Percentiles rank a stretch among this genome's conserved stretches.
These are phyloP conservation scores for Cucumis melo DNA, from an alignment of 306 rosid genomes.

Conservation along the genomic window DNA sequence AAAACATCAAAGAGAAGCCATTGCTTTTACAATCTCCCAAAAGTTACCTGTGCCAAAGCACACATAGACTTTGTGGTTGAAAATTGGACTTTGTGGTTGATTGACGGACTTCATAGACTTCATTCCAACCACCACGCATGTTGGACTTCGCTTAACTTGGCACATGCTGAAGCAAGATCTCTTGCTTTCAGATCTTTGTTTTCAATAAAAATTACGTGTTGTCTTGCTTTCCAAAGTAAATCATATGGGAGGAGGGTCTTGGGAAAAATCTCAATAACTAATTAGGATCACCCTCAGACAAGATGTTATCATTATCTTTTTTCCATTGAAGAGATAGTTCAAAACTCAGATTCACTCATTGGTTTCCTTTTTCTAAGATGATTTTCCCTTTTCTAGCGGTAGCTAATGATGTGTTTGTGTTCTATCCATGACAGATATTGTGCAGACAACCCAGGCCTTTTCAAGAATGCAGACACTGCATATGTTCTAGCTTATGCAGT, in stretches of 20 bases:
- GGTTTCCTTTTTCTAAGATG: slow-evolving; percentile 10
- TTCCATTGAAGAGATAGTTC: not conserved
- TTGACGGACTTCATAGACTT: not conserved
- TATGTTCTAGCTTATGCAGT: slow-evolving; percentile 98
- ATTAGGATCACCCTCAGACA: not conserved
- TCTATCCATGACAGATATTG: slow-evolving; percentile 67
- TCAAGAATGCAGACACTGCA: slow-evolving; percentile 94
- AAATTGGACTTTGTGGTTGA: not conserved
- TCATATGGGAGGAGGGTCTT: not conserved
- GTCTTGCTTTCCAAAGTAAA: not conserved
- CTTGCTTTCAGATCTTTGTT: not conserved
- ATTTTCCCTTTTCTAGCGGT: slow-evolving; percentile 15
- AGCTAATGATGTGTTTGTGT: slow-evolving; percentile 16
- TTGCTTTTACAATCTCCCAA: not conserved
- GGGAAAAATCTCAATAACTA: not conserved
- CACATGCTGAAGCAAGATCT: not conserved
- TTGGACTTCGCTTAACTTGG: not conserved
- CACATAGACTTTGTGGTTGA: not conserved
- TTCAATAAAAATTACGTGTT: not conserved
- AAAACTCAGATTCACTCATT: not conserved
- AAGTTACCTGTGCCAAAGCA: not conserved
- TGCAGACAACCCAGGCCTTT: slow-evolving; percentile 93
- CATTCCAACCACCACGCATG: not conserved
- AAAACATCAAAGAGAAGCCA: not conserved
- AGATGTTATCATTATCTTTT: not conserved